Base-by-base conservation (phyloP, 306 rosid genomes). In the Geum urbanum region DNA sequence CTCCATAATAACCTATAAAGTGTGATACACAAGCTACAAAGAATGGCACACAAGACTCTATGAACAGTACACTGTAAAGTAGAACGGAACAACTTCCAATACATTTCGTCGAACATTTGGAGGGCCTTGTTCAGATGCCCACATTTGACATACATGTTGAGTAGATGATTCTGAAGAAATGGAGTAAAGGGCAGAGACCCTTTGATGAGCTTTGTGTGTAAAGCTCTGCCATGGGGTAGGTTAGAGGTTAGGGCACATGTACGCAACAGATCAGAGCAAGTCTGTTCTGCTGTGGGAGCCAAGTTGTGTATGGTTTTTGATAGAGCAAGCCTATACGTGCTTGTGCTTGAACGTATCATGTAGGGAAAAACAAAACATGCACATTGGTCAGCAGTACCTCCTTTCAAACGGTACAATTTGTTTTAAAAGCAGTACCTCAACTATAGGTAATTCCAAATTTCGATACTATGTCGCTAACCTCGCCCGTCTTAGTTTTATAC, bases 61-160 rank as follows among this genome's bases (percentile, higher is more conserved):
- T 27, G 32, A 27, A 27, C 32, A 27, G 32, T 27, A 27, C 32
- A 27, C 32, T 2, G 32, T 27, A 27, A 27, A 27, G 32, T 27
- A 27, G 32, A 27, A 27, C 32, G 2, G 32, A 27, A 27, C 2
- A 27, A 27, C 32, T 27, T 27, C 32, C 32, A 27, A 27, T 27
- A 27, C n/a, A n/a, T 86, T 87, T 86, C 94, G 8, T 90, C 94
- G 65, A 90, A 90, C 91, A 90, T 27, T 69, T 80, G 73, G 79
- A 82, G 89, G 15, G 74, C 96, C 9, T 70, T 74, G 46, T 5
- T 22, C 64, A 84, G 81, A 67, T 83, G 78, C 8, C 87, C 87
- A 12, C 80, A 71, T 81, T 82, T 86, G 1, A 77, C 77, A 35
- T 87, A 90, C 81, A 87, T 54, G 49, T 79, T 86, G 8, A 90